Evolutionary conservation across 2,329 filamentous ascomycete genomes (phyloP), one percentile per base, ranked within the genome.

Genomic region (Pseudocercospora macadamiae): DNA sequence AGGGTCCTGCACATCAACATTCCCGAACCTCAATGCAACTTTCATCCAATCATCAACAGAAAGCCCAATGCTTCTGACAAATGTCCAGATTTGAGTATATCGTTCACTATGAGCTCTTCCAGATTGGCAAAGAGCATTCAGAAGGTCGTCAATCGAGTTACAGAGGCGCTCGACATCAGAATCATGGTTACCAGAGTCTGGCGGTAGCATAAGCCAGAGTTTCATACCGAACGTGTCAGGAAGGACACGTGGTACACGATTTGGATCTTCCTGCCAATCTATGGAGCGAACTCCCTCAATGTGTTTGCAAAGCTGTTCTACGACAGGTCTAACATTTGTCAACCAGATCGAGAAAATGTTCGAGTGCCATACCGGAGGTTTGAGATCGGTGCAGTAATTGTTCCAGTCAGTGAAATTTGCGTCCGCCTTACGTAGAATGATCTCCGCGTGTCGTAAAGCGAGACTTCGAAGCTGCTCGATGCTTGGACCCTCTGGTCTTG

Each of bases 121-220:
- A 21, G 21, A 45, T 12, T 12, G 4, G 25, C 25, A 28, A 16
- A 49, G 19, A 4, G 51, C 49, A n/a, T 58, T 28, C 7, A 54
- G 8, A 28, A 51, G 28, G 9, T 4, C 23, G 25, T 19, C 14
- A 21, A 60, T 6, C 25, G 23, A 32, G 14, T 30, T 45, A 14
- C 23, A 4, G 2, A 45, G 21, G 7, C 25, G 42, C 12, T 25
- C 25, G 10, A 45, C 12, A 25, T 45, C 42, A 14, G 21, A 8
- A 47, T 48, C 53, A 26, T 45, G 42, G 21, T 19, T 18, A 28
- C 34, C 26, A 8, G 34, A 21, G 28, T 44, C 28, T 21, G 34
- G 32, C 28, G 66, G 71, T 5, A 67, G 57, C 4, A 74, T 59
- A 2, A 75, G 59, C 54, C 65, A 64, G 5, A 75, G 65, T 0